Base-by-base conservation (phyloP, 371 early-diverging fungal genomes). In the Rhizomucor miehei region DNA sequence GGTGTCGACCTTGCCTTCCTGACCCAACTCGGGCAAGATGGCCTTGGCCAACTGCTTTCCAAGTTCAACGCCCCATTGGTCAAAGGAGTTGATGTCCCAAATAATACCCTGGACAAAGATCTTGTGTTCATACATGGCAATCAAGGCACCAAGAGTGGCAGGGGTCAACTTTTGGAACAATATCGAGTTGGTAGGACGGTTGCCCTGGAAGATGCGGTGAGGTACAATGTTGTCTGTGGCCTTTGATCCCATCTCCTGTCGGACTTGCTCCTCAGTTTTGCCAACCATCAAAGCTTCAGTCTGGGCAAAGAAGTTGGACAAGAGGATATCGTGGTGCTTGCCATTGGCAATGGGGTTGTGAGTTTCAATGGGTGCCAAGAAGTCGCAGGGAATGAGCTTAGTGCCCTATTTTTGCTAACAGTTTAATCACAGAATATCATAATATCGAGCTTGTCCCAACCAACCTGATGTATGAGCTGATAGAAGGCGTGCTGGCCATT, bases 401-500 rank as follows among this genome's bases (percentile, higher is more conserved):
- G 99, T 98, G 48, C 99, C 99, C 81, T 29, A n/a, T n/a, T n/a
- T n/a, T n/a, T n/a, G n/a, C n/a, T n/a, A n/a, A n/a, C n/a, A n/a
- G n/a, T n/a, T n/a, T n/a, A n/a, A n/a, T n/a, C n/a, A n/a, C n/a
- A n/a, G n/a, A n/a, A n/a, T n/a, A n/a, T n/a, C n/a, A n/a, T n/a
- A n/a, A n/a, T n/a, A n/a, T n/a, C n/a, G n/a, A n/a, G n/a, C n/a
- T n/a, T n/a, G n/a, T n/a, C n/a, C n/a, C n/a, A n/a, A 29, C 29
- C 3, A 5, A 29, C 29, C 29, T 99, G 99, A 72, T 99, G 99
- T 57, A 99, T 94, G 57, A 99, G 80, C 77, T 99, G 99, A 73
- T 99, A 99, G 81, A 99, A 99, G 17, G 99, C 99, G 64, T 99
- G 99, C 76, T 99, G 99, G 50, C 95, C 95, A 75, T 99, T 97